Base-by-base conservation (phyloP, 371 early-diverging fungal species). In the Globomyces sp. region DNA sequence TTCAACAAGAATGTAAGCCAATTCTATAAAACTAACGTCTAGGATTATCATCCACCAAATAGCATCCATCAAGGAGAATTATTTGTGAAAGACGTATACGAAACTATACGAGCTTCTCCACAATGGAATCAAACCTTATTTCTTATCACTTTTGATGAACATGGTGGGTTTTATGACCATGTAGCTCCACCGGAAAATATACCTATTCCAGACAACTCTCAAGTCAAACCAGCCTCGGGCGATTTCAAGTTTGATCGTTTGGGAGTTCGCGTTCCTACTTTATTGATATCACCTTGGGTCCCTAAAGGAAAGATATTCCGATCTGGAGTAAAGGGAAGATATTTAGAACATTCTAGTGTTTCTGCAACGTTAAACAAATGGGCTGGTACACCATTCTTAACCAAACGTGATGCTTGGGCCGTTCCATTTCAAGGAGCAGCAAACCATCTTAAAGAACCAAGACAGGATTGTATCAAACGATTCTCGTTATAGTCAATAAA, bases 201-300 rank as follows among this genome's bases (percentile, higher is more conserved):
- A 3, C 65, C 65, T 2, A 64, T 59, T 50, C 60, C 70, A 9
- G 70, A 70, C 43, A 62, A 51, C 11, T 60, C 61, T 42, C 57
- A 51, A 34, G 57, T 49, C 10, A 70, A 63, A 34, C 67, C 67
- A 47, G 13, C 55, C 3, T 39, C 37, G 1, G 57, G 40, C n/a
- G 63, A 63, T 34, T 72, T 75, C 65, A 34, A 57, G 11, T 75
- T 75, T 66, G 74, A 73, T 65, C 67, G 80, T 39, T 66, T 77
- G 43, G 84, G 84, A 50, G 69, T 79, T 36, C 80, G 84, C 45
- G 84, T 84, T 3, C 84, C 84, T 10, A 73, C 80, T 1, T 61
- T 81, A 52, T 50, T 80, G 8, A 74, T 84, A 53, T 79, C 79
- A 2, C 80, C 84, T 2, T 75, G 77, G 76, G 66, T 80, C 34